These are phyloP conservation scores for Apodospora peruviana DNA, from an alignment of 495 filamentous ascomycete genomes.

Conservation along the genomic window DNA sequence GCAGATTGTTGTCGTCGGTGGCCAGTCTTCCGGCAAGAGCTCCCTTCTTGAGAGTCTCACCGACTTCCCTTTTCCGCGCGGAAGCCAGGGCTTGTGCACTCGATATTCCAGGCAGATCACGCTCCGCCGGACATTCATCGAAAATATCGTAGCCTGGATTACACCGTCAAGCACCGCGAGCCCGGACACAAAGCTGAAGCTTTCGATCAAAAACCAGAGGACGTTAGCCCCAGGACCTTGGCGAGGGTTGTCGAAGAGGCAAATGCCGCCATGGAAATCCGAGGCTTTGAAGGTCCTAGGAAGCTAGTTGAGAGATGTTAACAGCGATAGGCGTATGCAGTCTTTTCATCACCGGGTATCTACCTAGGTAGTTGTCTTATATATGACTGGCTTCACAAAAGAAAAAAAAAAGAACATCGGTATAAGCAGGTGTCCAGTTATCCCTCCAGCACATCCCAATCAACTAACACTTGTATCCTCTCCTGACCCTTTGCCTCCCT, in stretches of 20 bases:
- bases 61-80: conserved; percentile 46
- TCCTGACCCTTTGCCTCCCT: conserved; percentile 20
- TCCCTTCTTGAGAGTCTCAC: conserved; percentile 49
- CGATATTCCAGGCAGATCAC: conserved; percentile 56
- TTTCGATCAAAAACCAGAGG: conserved; percentile 13
- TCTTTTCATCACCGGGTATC: too few relatives aligned
- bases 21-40: conserved; percentile 50
- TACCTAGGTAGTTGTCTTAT: too few relatives aligned
- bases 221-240: conserved; percentile 18
- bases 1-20: conserved; percentile 39
- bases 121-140: conserved; percentile 34
- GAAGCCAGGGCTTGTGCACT: conserved; percentile 48
- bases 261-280: conserved; percentile 42
- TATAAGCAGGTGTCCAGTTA: too few relatives aligned
- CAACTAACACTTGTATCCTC: conserved; percentile 31
- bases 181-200: background rate
- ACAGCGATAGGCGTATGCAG: too few relatives aligned
- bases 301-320: too few relatives aligned
- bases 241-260: conserved; percentile 28
- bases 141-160: conserved; percentile 36
- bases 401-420: too few relatives aligned
- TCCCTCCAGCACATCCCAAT: conserved; percentile 19
- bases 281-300: too few relatives aligned
- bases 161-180: conserved; percentile 30
- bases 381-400: too few relatives aligned